A percentile compares a stretch with the other conserved stretches of the same genome.
phyloP scores from a whole-genome alignment of 75 land plant species.

The Pinus taeda region DNA sequence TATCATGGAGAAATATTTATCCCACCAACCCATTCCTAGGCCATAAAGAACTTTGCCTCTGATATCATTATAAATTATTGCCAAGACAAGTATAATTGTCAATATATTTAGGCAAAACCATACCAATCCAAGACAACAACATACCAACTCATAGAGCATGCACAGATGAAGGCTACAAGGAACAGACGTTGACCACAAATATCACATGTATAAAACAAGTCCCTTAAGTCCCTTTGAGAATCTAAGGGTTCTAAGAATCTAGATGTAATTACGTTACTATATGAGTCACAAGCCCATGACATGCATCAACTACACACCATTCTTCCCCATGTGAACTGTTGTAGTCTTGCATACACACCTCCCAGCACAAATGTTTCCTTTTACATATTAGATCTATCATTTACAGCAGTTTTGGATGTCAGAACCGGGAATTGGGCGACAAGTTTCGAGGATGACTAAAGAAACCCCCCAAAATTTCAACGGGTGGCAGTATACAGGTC shows the following conservation, averaged over 20 bases:
- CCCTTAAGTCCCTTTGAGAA: neutral
- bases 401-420: too few relatives aligned
- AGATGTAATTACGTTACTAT: neutral
- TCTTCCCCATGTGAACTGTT: neutral
- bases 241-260: neutral
- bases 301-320: neutral
- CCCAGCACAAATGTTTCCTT: neutral
- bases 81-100: neutral
- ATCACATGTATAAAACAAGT: neutral
- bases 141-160: neutral
- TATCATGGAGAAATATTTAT: neutral
- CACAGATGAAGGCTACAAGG: neutral
- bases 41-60: too few relatives aligned
- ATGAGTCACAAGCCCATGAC: neutral
- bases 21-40: neutral
- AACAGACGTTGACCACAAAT: neutral
- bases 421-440: too few relatives aligned
- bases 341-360: neutral
- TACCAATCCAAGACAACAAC: neutral
- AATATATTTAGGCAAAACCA: neutral
- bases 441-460: too few relatives aligned
- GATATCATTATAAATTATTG: neutral
- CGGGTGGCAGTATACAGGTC: too few relatives aligned
- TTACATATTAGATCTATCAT: too few relatives aligned
- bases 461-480: too few relatives aligned